phyloP scores from a whole-genome alignment of 1,139 yeast genomes.

The Suhomyces anneliseae region DNA sequence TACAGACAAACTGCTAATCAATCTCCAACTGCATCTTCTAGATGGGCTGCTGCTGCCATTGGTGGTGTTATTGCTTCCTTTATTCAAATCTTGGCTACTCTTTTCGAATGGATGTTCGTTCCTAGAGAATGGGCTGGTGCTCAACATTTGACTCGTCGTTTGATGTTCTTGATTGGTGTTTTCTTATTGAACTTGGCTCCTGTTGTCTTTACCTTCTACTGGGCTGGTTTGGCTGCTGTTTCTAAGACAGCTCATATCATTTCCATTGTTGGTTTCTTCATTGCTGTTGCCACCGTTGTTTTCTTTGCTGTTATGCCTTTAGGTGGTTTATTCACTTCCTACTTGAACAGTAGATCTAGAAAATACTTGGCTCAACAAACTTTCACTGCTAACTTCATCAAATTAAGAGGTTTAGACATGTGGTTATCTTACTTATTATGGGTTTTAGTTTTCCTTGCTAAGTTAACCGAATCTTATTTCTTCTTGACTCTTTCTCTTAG shows the following conservation, averaged over 20 bases:
- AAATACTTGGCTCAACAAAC: slow-evolving; percentile 92
- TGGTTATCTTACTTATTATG: slow-evolving; percentile 94
- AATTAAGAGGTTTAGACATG: slow-evolving; percentile 85
- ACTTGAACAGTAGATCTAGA: slow-evolving; percentile 86
- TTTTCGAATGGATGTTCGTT: slow-evolving; percentile 93
- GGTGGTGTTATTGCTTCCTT: slow-evolving; percentile 87
- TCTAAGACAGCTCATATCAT: slow-evolving; percentile 81
- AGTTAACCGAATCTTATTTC: slow-evolving; percentile 86
- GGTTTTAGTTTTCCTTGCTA: slow-evolving; percentile 86
- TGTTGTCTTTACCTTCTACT: slow-evolving; percentile 80
- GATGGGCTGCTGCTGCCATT: slow-evolving; percentile 90
- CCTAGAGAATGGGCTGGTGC: slow-evolving; percentile 99
- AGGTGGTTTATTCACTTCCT: slow-evolving; percentile 94
- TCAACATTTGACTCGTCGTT: slow-evolving; percentile 89
- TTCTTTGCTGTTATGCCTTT: slow-evolving; percentile 95
- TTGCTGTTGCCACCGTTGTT: slow-evolving; percentile 77
- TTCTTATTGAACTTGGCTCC: slow-evolving; percentile 79
- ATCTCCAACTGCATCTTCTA: slow-evolving; percentile 80
- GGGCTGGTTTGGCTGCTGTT: slow-evolving; percentile 66
- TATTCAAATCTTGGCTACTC: slow-evolving; percentile 83
- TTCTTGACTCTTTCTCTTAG: slow-evolving; percentile 86
- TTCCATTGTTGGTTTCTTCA: slow-evolving; percentile 85
- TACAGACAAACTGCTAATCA: slow-evolving; percentile 82
- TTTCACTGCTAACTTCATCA: slow-evolving; percentile 88
- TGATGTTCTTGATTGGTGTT: slow-evolving; percentile 68